Evolutionary conservation across 345 rosid genomes (phyloP), one percentile per base, ranked within the genome.

Genomic region (Syzygium jambos): DNA sequence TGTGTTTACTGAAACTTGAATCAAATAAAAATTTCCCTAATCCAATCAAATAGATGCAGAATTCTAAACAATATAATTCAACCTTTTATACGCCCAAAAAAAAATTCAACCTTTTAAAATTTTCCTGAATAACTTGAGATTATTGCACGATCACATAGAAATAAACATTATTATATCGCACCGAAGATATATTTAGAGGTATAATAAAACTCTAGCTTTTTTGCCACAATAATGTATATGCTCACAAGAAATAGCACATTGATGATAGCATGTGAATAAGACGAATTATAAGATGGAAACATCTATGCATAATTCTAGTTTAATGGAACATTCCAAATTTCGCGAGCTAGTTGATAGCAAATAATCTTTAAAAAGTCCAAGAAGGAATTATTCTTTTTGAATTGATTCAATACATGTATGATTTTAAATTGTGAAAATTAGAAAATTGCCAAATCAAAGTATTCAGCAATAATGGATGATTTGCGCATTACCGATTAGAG

Each of bases 321-420:
- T 12, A 13, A 61, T 61, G 15, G 6, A 3, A 61, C 19, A 12
- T 61, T 61, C 29, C 1, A n/a, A 16, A 61, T n/a, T 29, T 61
- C 2, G 9, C 2, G 0, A 61, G 34, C 4, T 61, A 1, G 73
- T n/a, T 2, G 1, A 61, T 2, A 2, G 7, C 73, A 61, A 12
- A n/a, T 61, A 61, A n/a, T 14, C 19, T 61, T 23, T 56, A 23
- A 23, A 43, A 56, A 23, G 61, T 56, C 73, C 4, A n/a, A n/a
- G 17, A n/a, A 61, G 0, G 9, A 34, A 61, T 13, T 61, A 27
- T 61, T 61, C 16, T 30, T 1, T 27, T n/a, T 61, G 65, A 59
- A 57, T 25, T 5, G 15, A 25, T 43, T 43, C 46, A 6, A 43
- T 43, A 43, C 46, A 1, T 43, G 46, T 43, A 43, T 11, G 30